These are phyloP conservation scores for Thalassiosira hispida DNA, from an alignment of 352 stramenopile genomes.

Conservation along the genomic window DNA sequence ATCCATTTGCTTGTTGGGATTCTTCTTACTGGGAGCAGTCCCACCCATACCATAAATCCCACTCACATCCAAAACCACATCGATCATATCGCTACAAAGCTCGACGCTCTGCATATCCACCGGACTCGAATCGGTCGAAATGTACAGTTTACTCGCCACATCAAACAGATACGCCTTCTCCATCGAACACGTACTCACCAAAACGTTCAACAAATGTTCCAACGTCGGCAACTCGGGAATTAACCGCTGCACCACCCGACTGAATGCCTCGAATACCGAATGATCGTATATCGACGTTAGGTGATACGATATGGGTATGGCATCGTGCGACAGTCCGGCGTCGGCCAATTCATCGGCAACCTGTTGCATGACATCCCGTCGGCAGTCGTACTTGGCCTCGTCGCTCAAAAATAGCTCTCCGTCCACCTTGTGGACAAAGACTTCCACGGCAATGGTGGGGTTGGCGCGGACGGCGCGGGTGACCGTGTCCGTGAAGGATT, in stretches of 20 bases:
- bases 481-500: conserved; percentile 81
- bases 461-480: conserved; percentile 86
- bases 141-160: conserved; percentile 99
- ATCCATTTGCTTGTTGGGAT: neutral
- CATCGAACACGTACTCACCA: conserved; percentile 96
- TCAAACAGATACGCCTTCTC: conserved; percentile 99
- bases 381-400: conserved; percentile 98
- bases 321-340: conserved; percentile 90
- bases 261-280: conserved; percentile 97
- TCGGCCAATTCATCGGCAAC: conserved; percentile 96
- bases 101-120: conserved; percentile 98
- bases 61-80: conserved; percentile 98
- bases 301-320: conserved; percentile 79
- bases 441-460: conserved; percentile 95
- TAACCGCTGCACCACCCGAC: conserved; percentile 97
- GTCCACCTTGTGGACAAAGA: conserved; percentile 99
- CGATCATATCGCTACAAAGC: conserved; percentile 99
- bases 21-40: conserved; percentile 5
- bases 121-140: conserved; percentile 97
- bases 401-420: conserved; percentile 98
- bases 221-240: conserved; percentile 97
- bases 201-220: conserved; percentile 97
- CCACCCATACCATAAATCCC: conserved; percentile 94
- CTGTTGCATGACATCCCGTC: conserved; percentile 96
- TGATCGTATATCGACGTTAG: conserved; percentile 93